Evolutionary conservation across 2,329 filamentous ascomycete genomes (phyloP), one percentile per base, ranked within the genome.

Genomic region (Neonectria ditissima): DNA sequence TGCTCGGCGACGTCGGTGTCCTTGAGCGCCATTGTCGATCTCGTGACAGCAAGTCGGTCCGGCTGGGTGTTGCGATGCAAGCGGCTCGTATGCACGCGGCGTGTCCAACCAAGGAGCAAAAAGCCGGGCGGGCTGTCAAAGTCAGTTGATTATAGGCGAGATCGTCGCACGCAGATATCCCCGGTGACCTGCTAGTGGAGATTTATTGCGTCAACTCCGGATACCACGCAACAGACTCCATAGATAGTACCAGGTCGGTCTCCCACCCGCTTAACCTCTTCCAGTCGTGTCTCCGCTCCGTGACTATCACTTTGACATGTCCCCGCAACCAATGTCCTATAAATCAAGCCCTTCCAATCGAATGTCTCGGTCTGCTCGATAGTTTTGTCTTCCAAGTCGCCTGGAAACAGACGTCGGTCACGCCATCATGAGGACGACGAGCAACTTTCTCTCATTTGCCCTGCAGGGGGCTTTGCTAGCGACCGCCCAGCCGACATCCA

Each of bases 1-100:
- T 98, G 95, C 81, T 93, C 81, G n/a, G 84, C 83, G 60, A 88
- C 81, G 54, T 88, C 84, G 55, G 76, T 79, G 43, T 86, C 86
- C 16, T 81, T 85, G 55, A 87, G 76, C 55, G 77, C 76, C 80
- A 84, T 37, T 6, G 30, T n/a, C 16, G 34, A 16, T 37, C 14
- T 82, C 61, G 66, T 77, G 59, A 30, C 14, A 10, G 14, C 6
- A 24, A 5, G 13, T 14, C 11, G 13, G 43, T 45, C 14, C 14
- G 20, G 13, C 22, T 24, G 43, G 43, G 7, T 3, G 20, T 24
- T 45, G 3, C 16, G 13, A 11, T 11, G 24, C 4, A 16, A 45
- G 4, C 9, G 43, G 24, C 39, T 20, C n/a, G 7, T 26, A 7
- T 41, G 37, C 16, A 11, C 26, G 16, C 13, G 41, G 43, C 20